phyloP scores from a whole-genome alignment of 352 stramenopile species.

The Nothophytophthora sp. region DNA sequence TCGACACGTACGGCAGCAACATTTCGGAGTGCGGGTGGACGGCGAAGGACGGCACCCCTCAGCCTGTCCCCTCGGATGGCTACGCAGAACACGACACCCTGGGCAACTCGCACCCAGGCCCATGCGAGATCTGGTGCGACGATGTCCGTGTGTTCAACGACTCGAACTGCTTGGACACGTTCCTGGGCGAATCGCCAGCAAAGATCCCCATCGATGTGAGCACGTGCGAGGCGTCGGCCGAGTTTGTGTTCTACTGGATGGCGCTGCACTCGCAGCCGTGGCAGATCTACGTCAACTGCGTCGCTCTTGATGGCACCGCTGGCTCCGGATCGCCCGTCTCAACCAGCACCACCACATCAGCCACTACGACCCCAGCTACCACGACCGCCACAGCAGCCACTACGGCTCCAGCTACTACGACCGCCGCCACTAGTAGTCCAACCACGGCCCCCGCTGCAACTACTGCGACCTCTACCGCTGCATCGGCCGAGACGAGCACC shows the following conservation, averaged over 20 bases:
- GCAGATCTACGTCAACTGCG: conserved; percentile 51
- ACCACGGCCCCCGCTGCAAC: conserved; percentile 6
- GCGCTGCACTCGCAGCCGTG: conserved; percentile 36
- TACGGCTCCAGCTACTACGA: not conserved
- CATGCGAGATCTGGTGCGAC: conserved; percentile 53
- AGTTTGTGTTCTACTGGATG: conserved; percentile 47
- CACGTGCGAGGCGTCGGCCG: conserved; percentile 22
- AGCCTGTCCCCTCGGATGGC: conserved; percentile 19
- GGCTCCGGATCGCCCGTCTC: conserved; percentile 7
- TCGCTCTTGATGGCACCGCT: conserved; percentile 15
- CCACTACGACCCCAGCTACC: too few relatives aligned
- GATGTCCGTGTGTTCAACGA: conserved; percentile 38
- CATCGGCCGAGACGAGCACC: not conserved
- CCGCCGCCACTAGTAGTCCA: conserved; percentile 1
- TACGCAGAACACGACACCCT: conserved; percentile 25
- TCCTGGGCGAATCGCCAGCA: conserved; percentile 17
- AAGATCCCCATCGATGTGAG: conserved; percentile 35
- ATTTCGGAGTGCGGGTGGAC: conserved; percentile 28
- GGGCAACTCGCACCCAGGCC: conserved; percentile 33
- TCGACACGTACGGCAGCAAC: conserved; percentile 17
- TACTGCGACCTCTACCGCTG: conserved; percentile 2
- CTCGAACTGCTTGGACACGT: conserved; percentile 30
- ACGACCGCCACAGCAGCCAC: conserved; percentile 1
- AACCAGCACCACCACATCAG: too few relatives aligned
- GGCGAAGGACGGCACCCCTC: conserved; percentile 19